Evolutionary conservation across 352 stramenopile species (phyloP).

Genomic region (Albugo candida): DNA sequence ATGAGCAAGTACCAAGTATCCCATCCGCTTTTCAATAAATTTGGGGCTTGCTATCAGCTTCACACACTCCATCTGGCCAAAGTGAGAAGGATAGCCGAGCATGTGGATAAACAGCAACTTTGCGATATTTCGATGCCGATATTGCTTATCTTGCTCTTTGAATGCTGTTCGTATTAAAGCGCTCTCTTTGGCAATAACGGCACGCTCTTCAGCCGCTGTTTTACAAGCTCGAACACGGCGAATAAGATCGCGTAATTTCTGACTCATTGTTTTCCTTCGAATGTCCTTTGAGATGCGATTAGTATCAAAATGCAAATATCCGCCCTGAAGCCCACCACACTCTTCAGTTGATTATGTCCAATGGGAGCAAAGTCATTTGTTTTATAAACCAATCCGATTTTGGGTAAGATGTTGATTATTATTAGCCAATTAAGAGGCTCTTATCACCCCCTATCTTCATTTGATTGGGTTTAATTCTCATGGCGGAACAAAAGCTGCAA

Average conservation of each 20-base stretch:
- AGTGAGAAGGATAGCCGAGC: slow-evolving; percentile 99
- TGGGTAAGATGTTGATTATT: too few relatives aligned
- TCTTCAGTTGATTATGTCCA: too few relatives aligned
- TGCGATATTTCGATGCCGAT: slow-evolving; percentile 96
- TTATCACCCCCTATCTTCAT: too few relatives aligned
- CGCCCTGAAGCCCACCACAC: too few relatives aligned
- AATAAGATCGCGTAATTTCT: slow-evolving; percentile 97
- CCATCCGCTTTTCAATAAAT: slow-evolving; percentile 99
- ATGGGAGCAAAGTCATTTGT: too few relatives aligned
- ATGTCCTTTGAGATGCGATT: background rate
- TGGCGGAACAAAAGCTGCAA: slow-evolving; percentile 85
- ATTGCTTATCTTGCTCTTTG: slow-evolving; percentile 93
- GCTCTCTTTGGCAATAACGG: slow-evolving; percentile 98
- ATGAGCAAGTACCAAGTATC: slow-evolving; percentile 75
- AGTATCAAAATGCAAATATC: too few relatives aligned
- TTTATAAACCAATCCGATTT: too few relatives aligned
- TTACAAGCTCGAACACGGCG: slow-evolving; percentile 96
- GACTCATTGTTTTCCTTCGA: slow-evolving; percentile 71
- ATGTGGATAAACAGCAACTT: slow-evolving; percentile 99
- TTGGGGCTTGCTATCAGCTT: slow-evolving; percentile 97
- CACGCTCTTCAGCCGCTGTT: slow-evolving; percentile 95
- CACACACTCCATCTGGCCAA: slow-evolving; percentile 99
- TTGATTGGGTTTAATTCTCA: too few relatives aligned
- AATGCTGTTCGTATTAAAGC: slow-evolving; percentile 98
- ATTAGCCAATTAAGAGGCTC: too few relatives aligned